These are phyloP conservation scores for Lumnitzera littorea DNA, from an alignment of 345 rosid genomes.

Conservation along the genomic window DNA sequence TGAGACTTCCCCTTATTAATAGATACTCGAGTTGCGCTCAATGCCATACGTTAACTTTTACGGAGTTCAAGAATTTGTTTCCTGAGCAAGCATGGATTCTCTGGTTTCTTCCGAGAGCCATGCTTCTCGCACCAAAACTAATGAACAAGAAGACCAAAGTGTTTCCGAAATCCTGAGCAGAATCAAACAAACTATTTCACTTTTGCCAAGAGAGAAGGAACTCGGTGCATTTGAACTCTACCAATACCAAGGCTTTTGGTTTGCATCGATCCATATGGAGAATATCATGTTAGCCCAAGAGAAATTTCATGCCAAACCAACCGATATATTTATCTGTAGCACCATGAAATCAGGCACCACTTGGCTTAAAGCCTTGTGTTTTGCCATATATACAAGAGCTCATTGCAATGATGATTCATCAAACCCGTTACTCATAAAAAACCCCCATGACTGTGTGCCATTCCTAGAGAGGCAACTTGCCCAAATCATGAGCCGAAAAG, in stretches of 20 bases:
- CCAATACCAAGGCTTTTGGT: slow-evolving; percentile 3
- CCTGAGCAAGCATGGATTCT: too few relatives aligned
- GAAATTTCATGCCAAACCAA: slow-evolving; percentile 1
- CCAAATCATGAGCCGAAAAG: neutral
- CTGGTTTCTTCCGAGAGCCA: too few relatives aligned
- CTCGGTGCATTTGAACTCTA: too few relatives aligned
- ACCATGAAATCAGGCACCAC: slow-evolving; percentile 6
- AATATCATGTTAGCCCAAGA: neutral
- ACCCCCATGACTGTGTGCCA: slow-evolving; percentile 8
- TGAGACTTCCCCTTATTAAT: too few relatives aligned
- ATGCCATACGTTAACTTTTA: too few relatives aligned
- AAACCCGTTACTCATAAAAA: slow-evolving; percentile 1
- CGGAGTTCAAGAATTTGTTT: too few relatives aligned
- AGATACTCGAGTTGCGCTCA: too few relatives aligned
- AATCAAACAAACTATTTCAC: too few relatives aligned
- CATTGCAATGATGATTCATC: neutral
- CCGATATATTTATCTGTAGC: slow-evolving; percentile 2
- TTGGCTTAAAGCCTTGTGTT: slow-evolving; percentile 4
- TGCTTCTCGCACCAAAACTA: too few relatives aligned
- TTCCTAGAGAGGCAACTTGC: neutral
- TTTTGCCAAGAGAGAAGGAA: too few relatives aligned
- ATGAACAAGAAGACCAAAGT: too few relatives aligned
- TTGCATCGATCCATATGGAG: neutral
- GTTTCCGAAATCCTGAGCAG: too few relatives aligned
- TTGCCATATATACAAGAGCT: slow-evolving; percentile 4